Evolutionary conservation across 192 early-diverging fungal species (phyloP), one percentile per base, ranked within the genome.

Genomic region (Coemansia nantahalensis): DNA sequence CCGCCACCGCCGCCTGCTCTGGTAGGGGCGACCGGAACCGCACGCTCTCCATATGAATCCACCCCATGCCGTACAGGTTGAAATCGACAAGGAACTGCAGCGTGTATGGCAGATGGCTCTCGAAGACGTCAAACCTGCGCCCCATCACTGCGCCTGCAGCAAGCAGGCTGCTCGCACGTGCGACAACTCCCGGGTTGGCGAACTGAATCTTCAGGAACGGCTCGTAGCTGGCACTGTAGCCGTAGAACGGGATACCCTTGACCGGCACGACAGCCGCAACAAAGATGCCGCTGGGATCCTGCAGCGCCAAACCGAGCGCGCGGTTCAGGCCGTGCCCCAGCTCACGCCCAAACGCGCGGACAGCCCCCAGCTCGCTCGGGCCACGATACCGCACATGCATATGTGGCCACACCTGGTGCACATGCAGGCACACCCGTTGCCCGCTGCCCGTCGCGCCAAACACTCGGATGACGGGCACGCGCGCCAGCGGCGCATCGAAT

Each of bases 11-110:
- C 26, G 26, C n/a, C n/a, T n/a, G 26, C 19, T 46, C 30, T 4
- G 75, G 67, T 11, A 62, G 56, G 14, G 62, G 68, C 19, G 62
- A 48, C 28, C 63, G 45, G 44, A 54, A 70, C 22, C 83, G 68
- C 10, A 58, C 47, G 8, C 54, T 54, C 23, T 60, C 56, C 17
- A 91, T 41, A 26, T 84, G 63, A 12, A 94, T 66, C 79, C 83
- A 90, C 32, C 86, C 86, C 89, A 93, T 92, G 1, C 91, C 91
- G 50, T 86, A 88, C 15, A 96, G 62, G 41, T 91, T 91, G 56
- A 86, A 85, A 49, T 96, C 91, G 43, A 93, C 78, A 45, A 91
- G 72, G 52, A 94, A 93, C 77, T 96, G 94, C 15, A 90, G 60
- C 3, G 82, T 64, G 51, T 87, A 94, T 0, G 89, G 81, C 30